Conservation (phyloP, 768 basidiomycete species). For the Coprinellus micaceus region DNA sequence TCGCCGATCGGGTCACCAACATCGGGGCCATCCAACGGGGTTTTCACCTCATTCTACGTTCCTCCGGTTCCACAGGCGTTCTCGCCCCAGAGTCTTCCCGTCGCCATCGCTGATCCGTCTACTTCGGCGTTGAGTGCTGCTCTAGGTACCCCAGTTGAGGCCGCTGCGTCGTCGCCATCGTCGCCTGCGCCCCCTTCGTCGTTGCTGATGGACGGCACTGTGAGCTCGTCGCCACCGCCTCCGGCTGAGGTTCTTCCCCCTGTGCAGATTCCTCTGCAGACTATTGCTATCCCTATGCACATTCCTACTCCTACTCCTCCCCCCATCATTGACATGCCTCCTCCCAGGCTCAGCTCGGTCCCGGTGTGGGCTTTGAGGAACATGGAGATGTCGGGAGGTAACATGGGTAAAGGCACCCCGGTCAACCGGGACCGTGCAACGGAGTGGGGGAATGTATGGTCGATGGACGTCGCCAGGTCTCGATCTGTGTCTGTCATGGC, state of each 20-base stretch:
- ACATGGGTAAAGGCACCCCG: conserved; percentile 35
- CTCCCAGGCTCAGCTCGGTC: conserved; percentile 30
- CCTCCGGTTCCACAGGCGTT: conserved; percentile 7
- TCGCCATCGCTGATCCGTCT: background rate
- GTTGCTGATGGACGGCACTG: background rate
- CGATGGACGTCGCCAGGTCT: background rate
- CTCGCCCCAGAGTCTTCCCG: background rate
- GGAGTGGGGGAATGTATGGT: conserved; percentile 24
- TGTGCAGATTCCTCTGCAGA: conserved; percentile 12
- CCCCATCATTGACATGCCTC: conserved; percentile 30
- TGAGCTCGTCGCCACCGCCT: background rate
- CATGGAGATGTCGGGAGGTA: conserved; percentile 23
- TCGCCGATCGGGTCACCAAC: conserved; percentile 6
- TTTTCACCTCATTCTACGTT: conserved; percentile 13
- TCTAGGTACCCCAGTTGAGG: background rate
- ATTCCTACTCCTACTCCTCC: conserved; percentile 14
- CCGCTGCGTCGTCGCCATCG: background rate
- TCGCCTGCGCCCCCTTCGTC: background rate
- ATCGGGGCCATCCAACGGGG: conserved; percentile 2
- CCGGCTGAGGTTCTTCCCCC: background rate
- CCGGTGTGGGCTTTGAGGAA: conserved; percentile 25
- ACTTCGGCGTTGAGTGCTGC: background rate
- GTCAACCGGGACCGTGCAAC: conserved; percentile 24
- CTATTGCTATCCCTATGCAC: conserved; percentile 16
- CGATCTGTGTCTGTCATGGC: background rate